A percentile compares a stretch with the other conserved stretches of the same genome.
These are phyloP conservation scores for Cenchrus fungigraminus DNA, from an alignment of 176 grass and related monocot genomes.

Conservation along the genomic window DNA sequence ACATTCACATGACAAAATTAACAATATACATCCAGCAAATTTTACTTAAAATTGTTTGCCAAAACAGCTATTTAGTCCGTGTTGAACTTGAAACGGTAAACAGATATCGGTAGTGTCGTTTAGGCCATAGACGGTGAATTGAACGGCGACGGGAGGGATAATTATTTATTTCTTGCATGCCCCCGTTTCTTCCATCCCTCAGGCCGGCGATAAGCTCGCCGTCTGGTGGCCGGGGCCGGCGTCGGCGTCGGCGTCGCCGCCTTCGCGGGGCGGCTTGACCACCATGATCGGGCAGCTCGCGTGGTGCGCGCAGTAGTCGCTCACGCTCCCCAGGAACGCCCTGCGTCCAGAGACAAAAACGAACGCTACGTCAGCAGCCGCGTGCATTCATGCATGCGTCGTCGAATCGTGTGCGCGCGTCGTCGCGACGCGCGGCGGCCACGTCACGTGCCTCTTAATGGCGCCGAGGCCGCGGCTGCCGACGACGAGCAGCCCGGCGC, in stretches of 20 bases:
- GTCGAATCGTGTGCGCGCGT: neutral
- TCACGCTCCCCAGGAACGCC: constrained; percentile 57
- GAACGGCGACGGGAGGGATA: too few relatives aligned
- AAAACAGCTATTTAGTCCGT: too few relatives aligned
- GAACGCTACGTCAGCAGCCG: neutral
- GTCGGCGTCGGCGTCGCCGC: neutral
- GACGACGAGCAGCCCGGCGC: constrained; percentile 53
- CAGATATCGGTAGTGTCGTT: too few relatives aligned
- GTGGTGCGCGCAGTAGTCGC: constrained; percentile 52
- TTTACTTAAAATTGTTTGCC: too few relatives aligned
- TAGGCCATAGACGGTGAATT: too few relatives aligned
- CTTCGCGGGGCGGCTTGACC: constrained; percentile 35
- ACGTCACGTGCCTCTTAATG: constrained; percentile 38
- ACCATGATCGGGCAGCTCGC: constrained; percentile 48
- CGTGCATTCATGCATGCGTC: neutral
- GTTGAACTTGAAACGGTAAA: too few relatives aligned
- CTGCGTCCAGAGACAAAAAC: neutral
- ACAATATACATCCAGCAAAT: too few relatives aligned
- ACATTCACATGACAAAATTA: too few relatives aligned
- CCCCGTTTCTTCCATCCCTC: neutral
- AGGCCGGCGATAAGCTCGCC: neutral
- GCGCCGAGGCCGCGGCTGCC: constrained; percentile 57
- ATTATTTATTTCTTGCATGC: too few relatives aligned
- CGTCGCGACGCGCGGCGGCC: neutral
- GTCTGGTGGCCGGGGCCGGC: too few relatives aligned